phyloP scores from a whole-genome alignment of 805 yeast species.

The Sugiyamaella chiloensis region DNA sequence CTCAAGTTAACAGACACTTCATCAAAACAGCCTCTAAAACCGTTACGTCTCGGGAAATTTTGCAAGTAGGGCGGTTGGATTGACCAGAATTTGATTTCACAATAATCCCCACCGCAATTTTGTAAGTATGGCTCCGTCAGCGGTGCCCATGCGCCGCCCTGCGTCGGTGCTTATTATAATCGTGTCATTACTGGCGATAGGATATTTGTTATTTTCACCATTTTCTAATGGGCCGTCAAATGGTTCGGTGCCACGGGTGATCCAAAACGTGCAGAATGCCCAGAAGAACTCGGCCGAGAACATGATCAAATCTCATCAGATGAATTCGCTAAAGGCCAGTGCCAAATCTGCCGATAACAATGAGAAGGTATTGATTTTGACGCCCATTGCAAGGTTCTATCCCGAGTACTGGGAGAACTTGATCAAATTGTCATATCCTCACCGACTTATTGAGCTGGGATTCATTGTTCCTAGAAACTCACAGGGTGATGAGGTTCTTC shows the following conservation, averaged over 20 bases:
- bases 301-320: constrained; percentile 60
- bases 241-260: constrained; percentile 10
- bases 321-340: constrained; percentile 73
- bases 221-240: constrained; percentile 7
- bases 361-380: constrained; percentile 79
- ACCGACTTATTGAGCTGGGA: constrained; percentile 80
- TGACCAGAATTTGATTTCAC: too few species aligned
- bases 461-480: constrained; percentile 81
- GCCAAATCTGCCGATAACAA: constrained; percentile 67
- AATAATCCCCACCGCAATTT: background rate
- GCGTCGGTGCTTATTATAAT: constrained; percentile 14
- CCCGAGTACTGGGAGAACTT: constrained; percentile 87
- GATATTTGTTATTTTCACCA: constrained; percentile 15
- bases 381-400: constrained; percentile 88
- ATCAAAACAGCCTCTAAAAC: too few species aligned
- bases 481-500: constrained; percentile 79
- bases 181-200: constrained; percentile 12
- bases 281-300: constrained; percentile 11
- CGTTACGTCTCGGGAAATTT: too few species aligned
- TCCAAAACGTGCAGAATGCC: constrained; percentile 8
- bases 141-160: constrained; percentile 10
- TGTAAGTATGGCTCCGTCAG: constrained; percentile 4
- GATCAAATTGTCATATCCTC: constrained; percentile 72
- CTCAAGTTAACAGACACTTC: too few species aligned
- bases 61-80: too few species aligned